Evolutionary conservation across 1,284 basidiomycete genomes (phyloP), one percentile per base, ranked within the genome.

Genomic region (Tetrapyrgos nigripes): DNA sequence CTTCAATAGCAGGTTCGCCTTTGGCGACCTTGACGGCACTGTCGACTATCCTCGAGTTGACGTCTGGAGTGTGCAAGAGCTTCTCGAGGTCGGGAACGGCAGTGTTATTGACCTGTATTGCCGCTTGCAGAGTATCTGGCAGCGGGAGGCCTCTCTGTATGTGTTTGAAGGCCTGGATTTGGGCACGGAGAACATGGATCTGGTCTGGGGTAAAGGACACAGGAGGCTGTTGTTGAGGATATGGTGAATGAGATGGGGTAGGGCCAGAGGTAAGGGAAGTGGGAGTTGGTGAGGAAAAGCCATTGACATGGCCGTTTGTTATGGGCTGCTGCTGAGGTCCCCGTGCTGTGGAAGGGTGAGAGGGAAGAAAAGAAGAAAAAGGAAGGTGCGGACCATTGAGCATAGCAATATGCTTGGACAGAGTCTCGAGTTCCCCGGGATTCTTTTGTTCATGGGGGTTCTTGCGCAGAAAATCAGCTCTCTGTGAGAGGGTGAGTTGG

Each of bases 161-260:
- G 60, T 91, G 85, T 70, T 94, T 94, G 80, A 92, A 97, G 0
- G 96, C 94, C 58, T 90, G 85, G 47, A 98, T 94, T 71, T 99
- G 97, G 0, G 91, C 87, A 54, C 93, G 87, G 40, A 98, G 86
- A 26, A 93, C 88, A 45, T 84, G 85, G 55, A 97, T 90, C 71
- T 98, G 96, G 55, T 93, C 91, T 1, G 79, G 80, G 2, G 92
- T 92, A 74, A 98, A 94, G 3, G 89, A 88, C n/a, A 91, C 83
- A 27, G 90, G 88, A 0, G 86, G 86, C 47, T 83, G 71, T 21
- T 43, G 48, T 29, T 68, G 83, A 73, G 45, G 75, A 68, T 31
- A 70, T 65, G 23, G 75, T 73, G 53, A 73, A 68, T 2, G 72
- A 58, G 57, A 75, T 76, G 26, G 65, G 59, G n/a, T n/a, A n/a